phyloP scores from a whole-genome alignment of 495 filamentous ascomycete genomes.

The Aspergillus nidulans region DNA sequence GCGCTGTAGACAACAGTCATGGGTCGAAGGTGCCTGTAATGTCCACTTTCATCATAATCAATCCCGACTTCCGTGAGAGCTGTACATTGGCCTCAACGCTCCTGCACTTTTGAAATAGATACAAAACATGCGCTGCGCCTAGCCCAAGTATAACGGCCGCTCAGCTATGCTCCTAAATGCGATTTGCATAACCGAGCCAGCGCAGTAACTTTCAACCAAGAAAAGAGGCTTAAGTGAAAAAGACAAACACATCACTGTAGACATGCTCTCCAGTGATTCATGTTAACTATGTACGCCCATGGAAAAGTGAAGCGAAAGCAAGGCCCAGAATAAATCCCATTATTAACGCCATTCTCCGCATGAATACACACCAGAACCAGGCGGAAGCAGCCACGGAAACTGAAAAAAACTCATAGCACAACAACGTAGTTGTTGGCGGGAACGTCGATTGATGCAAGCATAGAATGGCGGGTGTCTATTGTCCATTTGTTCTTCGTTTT shows the following conservation, averaged over 20 bases:
- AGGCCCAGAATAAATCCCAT: background rate
- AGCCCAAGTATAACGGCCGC: background rate
- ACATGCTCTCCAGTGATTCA: background rate
- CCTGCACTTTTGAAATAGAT: background rate
- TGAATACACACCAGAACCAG: conserved; percentile 11
- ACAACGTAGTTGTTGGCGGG: conserved; percentile 12
- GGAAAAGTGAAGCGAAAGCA: conserved; percentile 1
- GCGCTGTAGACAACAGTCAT: too few relatives aligned
- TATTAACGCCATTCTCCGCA: conserved; percentile 2
- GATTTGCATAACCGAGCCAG: conserved; percentile 5
- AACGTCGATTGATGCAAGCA: conserved; percentile 29
- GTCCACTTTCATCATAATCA: too few relatives aligned
- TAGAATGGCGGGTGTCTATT: conserved; percentile 1
- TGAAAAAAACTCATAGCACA: conserved; percentile 8
- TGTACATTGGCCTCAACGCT: background rate
- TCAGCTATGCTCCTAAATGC: background rate
- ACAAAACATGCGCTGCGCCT: background rate
- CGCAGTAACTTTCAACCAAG: background rate
- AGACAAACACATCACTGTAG: background rate
- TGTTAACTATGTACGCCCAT: conserved; percentile 4
- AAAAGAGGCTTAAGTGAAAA: background rate
- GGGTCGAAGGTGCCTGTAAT: too few relatives aligned
- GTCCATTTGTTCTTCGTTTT: conserved; percentile 5
- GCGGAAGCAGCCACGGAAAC: background rate
- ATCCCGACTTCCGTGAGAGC: too few relatives aligned